A percentile compares a stretch with the other conserved stretches of the same genome.
These are phyloP conservation scores for Priceomyces melissophilus DNA, from an alignment of 805 yeast species.

Conservation along the genomic window DNA sequence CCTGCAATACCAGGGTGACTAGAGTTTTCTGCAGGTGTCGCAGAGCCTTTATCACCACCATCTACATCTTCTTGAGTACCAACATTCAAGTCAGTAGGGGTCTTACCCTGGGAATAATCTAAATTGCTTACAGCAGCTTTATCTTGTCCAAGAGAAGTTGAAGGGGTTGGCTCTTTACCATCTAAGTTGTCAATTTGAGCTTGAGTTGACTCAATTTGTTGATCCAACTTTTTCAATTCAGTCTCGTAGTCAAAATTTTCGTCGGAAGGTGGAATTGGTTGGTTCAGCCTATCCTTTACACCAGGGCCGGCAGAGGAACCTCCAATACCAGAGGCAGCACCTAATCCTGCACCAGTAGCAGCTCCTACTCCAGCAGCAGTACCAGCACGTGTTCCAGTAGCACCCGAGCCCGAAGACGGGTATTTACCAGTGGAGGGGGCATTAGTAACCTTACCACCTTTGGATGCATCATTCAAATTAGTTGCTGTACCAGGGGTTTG, in stretches of 20 bases:
- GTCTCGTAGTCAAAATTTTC: slow-evolving; percentile 18
- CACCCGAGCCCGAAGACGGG: background rate
- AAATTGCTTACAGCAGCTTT: background rate
- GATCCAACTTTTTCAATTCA: slow-evolving; percentile 21
- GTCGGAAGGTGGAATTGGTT: slow-evolving; percentile 10
- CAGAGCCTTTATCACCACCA: background rate
- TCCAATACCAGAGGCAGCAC: background rate
- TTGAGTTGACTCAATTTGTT: slow-evolving; percentile 23
- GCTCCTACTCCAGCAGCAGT: background rate
- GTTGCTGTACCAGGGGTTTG: too few relatives aligned
- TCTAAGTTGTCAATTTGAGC: slow-evolving; percentile 16
- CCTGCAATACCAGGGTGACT: slow-evolving; percentile 9
- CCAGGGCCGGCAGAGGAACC: background rate
- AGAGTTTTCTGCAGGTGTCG: slow-evolving; percentile 1
- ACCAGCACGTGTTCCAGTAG: background rate
- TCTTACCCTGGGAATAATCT: background rate
- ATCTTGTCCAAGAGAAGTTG: slow-evolving; percentile 4
- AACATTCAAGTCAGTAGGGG: background rate
- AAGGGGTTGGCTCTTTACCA: background rate
- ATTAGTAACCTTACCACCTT: too few relatives aligned
- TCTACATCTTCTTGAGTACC: background rate
- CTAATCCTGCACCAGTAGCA: background rate
- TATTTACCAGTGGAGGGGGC: too few relatives aligned
- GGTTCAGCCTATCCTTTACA: background rate
- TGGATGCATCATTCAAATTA: too few relatives aligned